Base-by-base conservation (phyloP, 257 asterid genomes). In the Striga asiatica region DNA sequence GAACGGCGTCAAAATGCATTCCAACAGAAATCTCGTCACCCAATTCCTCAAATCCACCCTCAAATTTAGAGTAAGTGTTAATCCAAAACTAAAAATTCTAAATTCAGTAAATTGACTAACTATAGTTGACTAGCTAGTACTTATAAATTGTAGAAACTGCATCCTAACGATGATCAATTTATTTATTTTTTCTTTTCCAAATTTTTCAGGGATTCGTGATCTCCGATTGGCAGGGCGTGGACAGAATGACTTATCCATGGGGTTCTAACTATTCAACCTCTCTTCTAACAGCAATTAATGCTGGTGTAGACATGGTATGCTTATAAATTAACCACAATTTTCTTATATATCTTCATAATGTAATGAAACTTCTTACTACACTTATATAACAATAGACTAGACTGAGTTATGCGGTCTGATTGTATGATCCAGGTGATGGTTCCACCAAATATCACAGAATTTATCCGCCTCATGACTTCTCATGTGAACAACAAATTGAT, bases 381-480 rank as follows among this genome's bases (percentile, higher is more conserved):
- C n/a, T n/a, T n/a, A n/a, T n/a, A n/a, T n/a, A n/a, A n/a, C n/a
- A n/a, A n/a, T n/a, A n/a, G n/a, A n/a, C n/a, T n/a, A n/a, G n/a
- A n/a, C n/a, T n/a, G n/a, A n/a, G n/a, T n/a, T n/a, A n/a, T n/a
- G n/a, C n/a, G n/a, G n/a, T n/a, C 28, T 13, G 38, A 1, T 45
- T 32, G 13, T 2, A 34, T 3, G 19, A 9, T 31, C 1, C 62
- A 79, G 85, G 47, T 80, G 27, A 80, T 80, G 88, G 73, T 74
- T 6, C 84, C 88, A 20, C 45, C 38, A 20, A 68, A 77, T 43
- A 37, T 60, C 55, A 72, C 69, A 1, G 85, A 81, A 20, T 81
- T 70, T 27, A 67, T 67, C 1, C 64, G 39, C 47, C 59, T 49
- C 7, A 24, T 78, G 29, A 68, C 72, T 0, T 68, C 67, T 13